phyloP scores from a whole-genome alignment of 106 monocot genomes.

The Cymbidium sinense region DNA sequence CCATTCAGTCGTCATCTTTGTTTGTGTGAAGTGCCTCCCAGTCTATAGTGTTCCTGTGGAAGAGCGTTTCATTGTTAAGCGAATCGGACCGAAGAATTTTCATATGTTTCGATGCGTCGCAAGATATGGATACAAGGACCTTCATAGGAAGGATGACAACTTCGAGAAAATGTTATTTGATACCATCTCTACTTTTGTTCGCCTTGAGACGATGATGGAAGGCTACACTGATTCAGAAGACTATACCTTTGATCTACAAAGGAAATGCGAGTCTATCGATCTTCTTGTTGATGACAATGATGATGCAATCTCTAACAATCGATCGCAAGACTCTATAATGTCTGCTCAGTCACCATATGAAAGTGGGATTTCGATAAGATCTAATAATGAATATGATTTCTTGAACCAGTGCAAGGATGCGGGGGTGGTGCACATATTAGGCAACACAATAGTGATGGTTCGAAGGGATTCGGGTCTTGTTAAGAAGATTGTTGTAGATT shows the following conservation, averaged over 20 bases:
- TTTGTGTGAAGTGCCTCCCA: constrained; percentile 76
- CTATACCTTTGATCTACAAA: not conserved
- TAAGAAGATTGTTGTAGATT: constrained; percentile 63
- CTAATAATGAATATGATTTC: constrained; percentile 60
- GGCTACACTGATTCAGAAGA: constrained; percentile 67
- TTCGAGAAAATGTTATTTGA: constrained; percentile 87
- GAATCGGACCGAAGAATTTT: constrained; percentile 80
- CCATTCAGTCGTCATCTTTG: no score
- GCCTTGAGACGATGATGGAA: constrained; percentile 83
- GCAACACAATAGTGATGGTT: constrained; percentile 70
- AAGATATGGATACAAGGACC: constrained; percentile 85
- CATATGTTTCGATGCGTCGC: constrained; percentile 89
- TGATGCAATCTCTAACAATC: constrained; percentile 5
- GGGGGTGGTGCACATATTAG: constrained; percentile 91
- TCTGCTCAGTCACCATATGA: constrained; percentile 15
- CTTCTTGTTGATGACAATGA: not conserved
- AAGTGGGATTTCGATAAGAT: not conserved
- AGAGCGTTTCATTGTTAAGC: constrained; percentile 68
- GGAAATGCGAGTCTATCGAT: constrained; percentile 12
- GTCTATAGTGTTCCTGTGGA: constrained; percentile 73
- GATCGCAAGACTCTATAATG: constrained; percentile 39
- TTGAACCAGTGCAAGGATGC: constrained; percentile 65
- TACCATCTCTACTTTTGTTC: constrained; percentile 37
- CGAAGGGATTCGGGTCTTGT: constrained; percentile 44
- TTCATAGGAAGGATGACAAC: constrained; percentile 70